Evolutionary conservation across 768 basidiomycete species (phyloP), one percentile per base, ranked within the genome.

Genomic region (Agrocybe chaxingu): DNA sequence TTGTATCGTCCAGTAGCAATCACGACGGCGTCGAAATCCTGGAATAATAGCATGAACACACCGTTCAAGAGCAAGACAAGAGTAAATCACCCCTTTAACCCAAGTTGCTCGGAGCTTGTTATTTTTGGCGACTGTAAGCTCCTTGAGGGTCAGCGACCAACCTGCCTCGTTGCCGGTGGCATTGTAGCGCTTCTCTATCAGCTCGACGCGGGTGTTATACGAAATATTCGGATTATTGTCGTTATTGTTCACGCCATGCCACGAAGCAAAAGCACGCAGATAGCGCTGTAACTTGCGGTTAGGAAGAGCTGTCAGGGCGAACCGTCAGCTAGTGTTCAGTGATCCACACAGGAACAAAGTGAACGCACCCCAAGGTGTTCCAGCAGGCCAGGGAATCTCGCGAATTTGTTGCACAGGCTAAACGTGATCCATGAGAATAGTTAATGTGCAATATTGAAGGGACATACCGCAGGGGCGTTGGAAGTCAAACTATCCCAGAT

Each of bases 191-290:
- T 79, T 79, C 50, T 76, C 68, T 30, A 73, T 62, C 9, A 59
- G 61, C 48, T 80, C 77, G 6, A 80, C 76, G 8, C 77, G 73
- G 0, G 78, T 79, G 58, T 75, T 74, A 60, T 73, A 78, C 2
- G 69, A 67, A 1, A 69, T 51, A 18, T 68, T 58, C 0, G 66
- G 63, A 47, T 69, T 75, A 7, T 62, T 59, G 45, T 77, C 77
- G 46, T 78, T 70, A 51, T 63, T 68, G 57, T 76, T 75, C 16
- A 76, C 51, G 12, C 69, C 66, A 31, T 70, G 70, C 56, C 63
- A 70, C 1, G 72, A 72, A 5, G 73, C 71, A 47, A 74, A 78
- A 1, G 69, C 61, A 13, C 70, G 71, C 7, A 77, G 48, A 52
- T 79, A 74, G 37, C 66, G 61, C 48, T 63, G 59, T 32, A 73